Conservation (phyloP, 1,284 basidiomycete species). For the Stereum hirsutum region DNA sequence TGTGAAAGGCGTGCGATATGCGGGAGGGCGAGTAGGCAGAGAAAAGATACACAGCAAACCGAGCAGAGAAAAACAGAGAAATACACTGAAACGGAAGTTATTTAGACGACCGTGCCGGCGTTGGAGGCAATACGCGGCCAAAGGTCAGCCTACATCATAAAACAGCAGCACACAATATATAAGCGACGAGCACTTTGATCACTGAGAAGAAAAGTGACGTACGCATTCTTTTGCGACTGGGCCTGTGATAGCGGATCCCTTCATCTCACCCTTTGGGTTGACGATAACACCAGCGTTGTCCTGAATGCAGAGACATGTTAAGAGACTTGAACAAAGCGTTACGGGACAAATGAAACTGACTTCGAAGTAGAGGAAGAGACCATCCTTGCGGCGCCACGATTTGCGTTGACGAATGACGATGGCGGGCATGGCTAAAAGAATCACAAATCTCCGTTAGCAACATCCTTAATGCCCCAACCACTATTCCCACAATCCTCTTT, state of each 20-base stretch:
- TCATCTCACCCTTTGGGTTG: constrained; percentile 99
- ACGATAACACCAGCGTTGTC: constrained; percentile 97
- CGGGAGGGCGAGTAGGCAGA: not conserved
- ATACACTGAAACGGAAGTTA: constrained; percentile 12
- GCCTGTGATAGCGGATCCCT: constrained; percentile 97
- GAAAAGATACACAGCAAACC: constrained; percentile 10
- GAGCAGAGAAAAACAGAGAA: constrained; percentile 5
- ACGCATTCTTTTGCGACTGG: constrained; percentile 97
- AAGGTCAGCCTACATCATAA: constrained; percentile 71
- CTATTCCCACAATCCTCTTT: not conserved
- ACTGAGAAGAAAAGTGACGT: constrained; percentile 33
- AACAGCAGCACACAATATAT: constrained; percentile 4
- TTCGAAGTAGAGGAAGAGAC: constrained; percentile 99
- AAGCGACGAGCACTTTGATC: constrained; percentile 2
- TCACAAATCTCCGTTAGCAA: not conserved
- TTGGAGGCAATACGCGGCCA: constrained; percentile 99
- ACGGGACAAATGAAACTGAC: constrained; percentile 27
- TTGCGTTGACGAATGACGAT: constrained; percentile 98
- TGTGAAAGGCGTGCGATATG: not conserved
- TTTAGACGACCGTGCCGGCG: constrained; percentile 92
- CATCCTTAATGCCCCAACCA: not conserved
- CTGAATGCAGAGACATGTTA: constrained; percentile 22
- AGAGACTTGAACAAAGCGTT: not conserved
- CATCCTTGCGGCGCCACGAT: constrained; percentile 96
- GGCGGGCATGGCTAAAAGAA: constrained; percentile 81